Base-by-base conservation (phyloP, 1,139 yeast species). In the Diutina scorzettiae region DNA sequence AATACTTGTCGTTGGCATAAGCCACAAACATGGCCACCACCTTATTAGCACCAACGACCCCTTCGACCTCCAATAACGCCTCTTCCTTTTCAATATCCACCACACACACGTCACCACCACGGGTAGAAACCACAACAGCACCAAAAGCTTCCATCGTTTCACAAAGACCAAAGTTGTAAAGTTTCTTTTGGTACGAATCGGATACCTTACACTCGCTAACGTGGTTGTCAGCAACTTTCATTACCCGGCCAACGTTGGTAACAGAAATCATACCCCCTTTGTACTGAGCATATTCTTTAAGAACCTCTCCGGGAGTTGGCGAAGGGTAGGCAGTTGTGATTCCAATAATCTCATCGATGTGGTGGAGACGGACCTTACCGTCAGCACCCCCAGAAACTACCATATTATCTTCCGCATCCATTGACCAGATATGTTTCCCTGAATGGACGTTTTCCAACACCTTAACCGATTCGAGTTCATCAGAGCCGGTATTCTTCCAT, bases 361-460 rank as follows among this genome's bases (percentile, higher is more conserved):
- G 81, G 52, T 79, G 77, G 5, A 82, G 48, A 44, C 84, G 66
- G 2, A 87, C 61, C 49, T 84, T 71, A 1, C 96, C 96, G 57
- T 87, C 96, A 40, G 94, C 91, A 32, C 96, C 96, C 37, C 95
- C 89, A 14, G 89, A 80, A 19, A 80, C 33, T 1, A 27, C 18
- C 9, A 9, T 16, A 12, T 5, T 44, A 7, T 4, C 11, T 3
- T 73, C 68, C 45, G 81, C 89, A 5, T 84, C 41, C 21, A 39
- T 75, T 31, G 86, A 73, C 98, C 98, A 91, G 1, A 83, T 73
- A 54, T 85, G 91, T 55, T 93, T 81, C 4, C 95, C 96, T 30
- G 75, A 66, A 56, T 89, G 97, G 25, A 82, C 78, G 45, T 82
- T 53, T 60, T 76, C 53, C 56, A 62, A 54, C 64, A 75, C 41